Evolutionary conservation across 352 stramenopile species (phyloP), one percentile per base, ranked within the genome.

Genomic region (Globisporangium takayamanum): DNA sequence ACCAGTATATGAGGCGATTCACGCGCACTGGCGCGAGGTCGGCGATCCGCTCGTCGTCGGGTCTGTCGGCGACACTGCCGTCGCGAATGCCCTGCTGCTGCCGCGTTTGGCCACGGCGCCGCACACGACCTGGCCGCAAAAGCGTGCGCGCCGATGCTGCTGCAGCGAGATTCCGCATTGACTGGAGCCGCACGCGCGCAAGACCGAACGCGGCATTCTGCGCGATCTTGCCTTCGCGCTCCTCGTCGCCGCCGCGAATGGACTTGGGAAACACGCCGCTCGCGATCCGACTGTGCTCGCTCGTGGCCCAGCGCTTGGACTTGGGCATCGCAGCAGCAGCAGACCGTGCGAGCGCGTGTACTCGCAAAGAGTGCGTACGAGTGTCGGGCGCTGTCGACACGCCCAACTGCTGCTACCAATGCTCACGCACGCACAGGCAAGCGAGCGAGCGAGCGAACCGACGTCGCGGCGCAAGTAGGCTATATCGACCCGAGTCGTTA

Each of bases 241-340:
- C 55, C 10, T 67, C 56, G 30, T 63, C 55, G 11, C 56, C 55
- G 4, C 61, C 61, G 16, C 18, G 62, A 33, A 68, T 55, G 15
- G 62, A 64, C 15, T 55, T 55, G 14, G 62, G 44, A 18, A 68
- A 68, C 8, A 64, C 62, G 3, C 57, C 61, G 5, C 61, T 67
- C 14, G 55, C 37, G 49, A 63, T 36, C 41, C 62, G 56, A 30
- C 56, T 64, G 59, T 65, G 52, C 36, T 65, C 59, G 30, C 59
- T 65, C 53, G 58, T 30, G 6, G 51, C 59, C 51, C 52, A 64
- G 36, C 59, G 46, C 59, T 60, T 61, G 45, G 59, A 55, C 36
- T 59, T 65, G 18, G 46, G 52, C 59, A 60, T 59, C 44, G 36
- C 30, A 5, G 30, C 30, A 36, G 7, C 30, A 8, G 30, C 22